A percentile compares a stretch with the other conserved stretches of the same genome.
Evolutionary conservation across 192 early-diverging fungal species (phyloP).

Genomic region (Dimargaris verticillata): DNA sequence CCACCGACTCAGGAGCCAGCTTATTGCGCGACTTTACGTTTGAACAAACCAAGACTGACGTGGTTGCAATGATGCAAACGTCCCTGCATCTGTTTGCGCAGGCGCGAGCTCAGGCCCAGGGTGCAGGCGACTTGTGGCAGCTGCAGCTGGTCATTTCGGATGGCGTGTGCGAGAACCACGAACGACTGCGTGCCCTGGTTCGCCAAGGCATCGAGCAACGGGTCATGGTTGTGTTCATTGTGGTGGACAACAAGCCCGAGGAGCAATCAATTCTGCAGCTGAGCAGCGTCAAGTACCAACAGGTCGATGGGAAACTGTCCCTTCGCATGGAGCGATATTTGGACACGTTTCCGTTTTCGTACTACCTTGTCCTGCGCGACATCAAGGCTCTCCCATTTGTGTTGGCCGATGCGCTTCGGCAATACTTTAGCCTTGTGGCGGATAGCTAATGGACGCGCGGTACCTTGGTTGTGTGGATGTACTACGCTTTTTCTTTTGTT

Average conservation of each 20-base stretch:
- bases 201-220: slow-evolving; percentile 58
- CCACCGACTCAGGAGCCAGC: slow-evolving; percentile 73
- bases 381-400: slow-evolving; percentile 76
- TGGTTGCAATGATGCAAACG: slow-evolving; percentile 71
- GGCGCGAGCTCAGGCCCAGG: slow-evolving; percentile 32
- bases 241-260: slow-evolving; percentile 70
- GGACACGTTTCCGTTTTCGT: slow-evolving; percentile 96
- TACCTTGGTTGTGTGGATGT: background rate
- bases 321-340: slow-evolving; percentile 71
- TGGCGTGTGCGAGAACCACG: slow-evolving; percentile 91
- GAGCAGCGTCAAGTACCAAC: slow-evolving; percentile 70
- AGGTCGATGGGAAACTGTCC: slow-evolving; percentile 35
- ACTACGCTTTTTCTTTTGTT: background rate
- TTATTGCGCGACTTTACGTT: slow-evolving; percentile 87
- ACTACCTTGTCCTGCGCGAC: slow-evolving; percentile 82
- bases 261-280: slow-evolving; percentile 81
- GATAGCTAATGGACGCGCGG: slow-evolving; percentile 15
- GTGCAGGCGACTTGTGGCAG: slow-evolving; percentile 73
- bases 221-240: slow-evolving; percentile 92
- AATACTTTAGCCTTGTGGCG: slow-evolving; percentile 82
- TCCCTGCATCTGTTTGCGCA: slow-evolving; percentile 64
- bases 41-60: slow-evolving; percentile 73
- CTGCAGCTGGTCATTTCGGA: slow-evolving; percentile 92
- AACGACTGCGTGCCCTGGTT: slow-evolving; percentile 65
- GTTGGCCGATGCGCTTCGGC: slow-evolving; percentile 81